A percentile compares a stretch with the other conserved stretches of the same genome.
These are phyloP conservation scores for Entonaema liquescens DNA, from an alignment of 495 filamentous ascomycete genomes.

Conservation along the genomic window DNA sequence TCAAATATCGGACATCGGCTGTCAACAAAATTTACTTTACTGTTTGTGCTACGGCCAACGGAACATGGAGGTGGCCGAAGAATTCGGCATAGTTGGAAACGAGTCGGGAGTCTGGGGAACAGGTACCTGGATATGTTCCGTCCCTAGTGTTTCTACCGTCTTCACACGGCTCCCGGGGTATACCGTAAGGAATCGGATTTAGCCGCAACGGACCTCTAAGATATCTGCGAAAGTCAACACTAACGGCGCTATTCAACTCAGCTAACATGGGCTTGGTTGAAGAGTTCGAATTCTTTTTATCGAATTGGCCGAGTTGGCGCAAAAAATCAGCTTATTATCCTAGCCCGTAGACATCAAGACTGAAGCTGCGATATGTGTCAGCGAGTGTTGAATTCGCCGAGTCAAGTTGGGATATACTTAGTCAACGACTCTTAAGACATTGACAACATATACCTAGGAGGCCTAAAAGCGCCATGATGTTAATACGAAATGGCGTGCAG, in stretches of 20 bases:
- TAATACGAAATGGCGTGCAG: background rate
- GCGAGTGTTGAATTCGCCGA: background rate
- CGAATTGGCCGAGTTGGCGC: background rate
- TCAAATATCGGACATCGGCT: background rate
- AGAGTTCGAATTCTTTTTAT: background rate
- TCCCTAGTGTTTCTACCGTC: background rate
- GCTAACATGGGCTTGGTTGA: background rate
- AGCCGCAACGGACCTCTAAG: background rate
- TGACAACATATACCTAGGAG: background rate
- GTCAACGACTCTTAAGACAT: background rate
- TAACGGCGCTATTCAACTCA: background rate
- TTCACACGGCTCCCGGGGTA: background rate
- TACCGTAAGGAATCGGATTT: background rate
- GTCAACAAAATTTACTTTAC: background rate
- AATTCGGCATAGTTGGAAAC: background rate
- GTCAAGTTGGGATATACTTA: background rate
- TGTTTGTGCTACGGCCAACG: background rate
- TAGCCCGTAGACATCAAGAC: background rate
- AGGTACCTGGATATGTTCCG: background rate
- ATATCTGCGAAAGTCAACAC: background rate
- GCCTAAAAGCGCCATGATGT: background rate
- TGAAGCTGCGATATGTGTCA: background rate
- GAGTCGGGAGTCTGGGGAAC: too few species aligned
- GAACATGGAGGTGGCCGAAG: background rate
- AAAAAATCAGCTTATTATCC: constrained; percentile 13